Evolutionary conservation across 192 early-diverging fungal species (phyloP).

Genomic region (Backusella mclennaniae): DNA sequence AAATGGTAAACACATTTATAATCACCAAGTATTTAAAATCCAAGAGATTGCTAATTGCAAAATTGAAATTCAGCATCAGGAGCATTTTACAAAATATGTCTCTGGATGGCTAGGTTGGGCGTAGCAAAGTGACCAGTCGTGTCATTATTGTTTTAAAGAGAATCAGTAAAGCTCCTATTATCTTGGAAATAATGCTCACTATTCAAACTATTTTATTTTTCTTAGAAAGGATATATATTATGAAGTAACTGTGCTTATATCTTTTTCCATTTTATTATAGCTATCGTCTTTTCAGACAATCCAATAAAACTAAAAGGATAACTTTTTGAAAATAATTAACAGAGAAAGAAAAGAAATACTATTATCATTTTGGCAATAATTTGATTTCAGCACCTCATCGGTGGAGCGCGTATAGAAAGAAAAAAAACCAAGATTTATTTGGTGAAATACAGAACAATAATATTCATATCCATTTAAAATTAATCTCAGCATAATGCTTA

Average conservation of each 20-base stretch:
- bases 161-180: not conserved
- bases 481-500: not conserved
- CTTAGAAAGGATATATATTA: not conserved
- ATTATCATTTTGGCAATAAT: not conserved
- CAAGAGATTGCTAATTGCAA: not conserved
- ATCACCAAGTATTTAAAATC: not conserved
- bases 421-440: not conserved
- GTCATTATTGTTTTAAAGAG: not conserved
- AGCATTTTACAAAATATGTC: not conserved
- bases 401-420: not conserved
- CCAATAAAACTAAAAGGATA: not conserved
- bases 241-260: too few relatives aligned
- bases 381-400: not conserved
- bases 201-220: not conserved
- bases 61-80: not conserved
- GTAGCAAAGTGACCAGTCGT: not conserved
- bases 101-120: not conserved
- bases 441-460: not conserved
- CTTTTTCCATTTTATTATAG: too few relatives aligned
- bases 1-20: not conserved
- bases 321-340: not conserved
- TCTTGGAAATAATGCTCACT: not conserved
- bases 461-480: not conserved
- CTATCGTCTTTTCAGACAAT: not conserved
- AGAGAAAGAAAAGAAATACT: not conserved